Evolutionary conservation across 2,329 filamentous ascomycete species (phyloP).

Genomic region (Aspergillus caelatus): DNA sequence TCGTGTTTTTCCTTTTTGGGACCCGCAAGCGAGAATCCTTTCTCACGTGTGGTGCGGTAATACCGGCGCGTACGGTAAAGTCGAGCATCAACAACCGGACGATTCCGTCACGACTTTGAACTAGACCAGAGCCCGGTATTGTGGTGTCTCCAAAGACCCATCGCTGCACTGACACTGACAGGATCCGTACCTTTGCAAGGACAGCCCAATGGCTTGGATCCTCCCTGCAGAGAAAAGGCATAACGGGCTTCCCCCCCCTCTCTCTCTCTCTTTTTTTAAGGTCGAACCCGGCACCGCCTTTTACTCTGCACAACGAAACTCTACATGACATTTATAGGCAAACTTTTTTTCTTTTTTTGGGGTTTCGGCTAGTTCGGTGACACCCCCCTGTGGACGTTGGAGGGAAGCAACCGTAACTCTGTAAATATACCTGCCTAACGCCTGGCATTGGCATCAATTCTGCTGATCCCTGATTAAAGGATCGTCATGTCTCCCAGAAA

Average conservation of each 20-base stretch:
- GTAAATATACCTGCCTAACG: background rate
- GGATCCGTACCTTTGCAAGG: background rate
- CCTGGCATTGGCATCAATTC: background rate
- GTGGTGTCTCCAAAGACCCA: background rate
- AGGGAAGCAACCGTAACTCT: no score
- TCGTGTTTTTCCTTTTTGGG: slow-evolving; percentile 14
- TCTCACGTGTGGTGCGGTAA: slow-evolving; percentile 14
- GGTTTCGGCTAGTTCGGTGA: background rate
- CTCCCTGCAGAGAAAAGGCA: background rate
- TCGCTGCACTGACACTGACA: slow-evolving; percentile 2
- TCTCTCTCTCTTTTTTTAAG: background rate
- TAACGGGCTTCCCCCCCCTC: background rate
- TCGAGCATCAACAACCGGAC: background rate
- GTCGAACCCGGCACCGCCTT: background rate
- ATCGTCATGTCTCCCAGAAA: background rate
- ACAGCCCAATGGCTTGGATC: background rate
- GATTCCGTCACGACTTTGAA: slow-evolving; percentile 3
- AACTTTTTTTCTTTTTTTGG: background rate
- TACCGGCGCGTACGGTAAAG: slow-evolving; percentile 5
- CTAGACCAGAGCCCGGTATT: background rate
- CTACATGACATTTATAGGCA: background rate
- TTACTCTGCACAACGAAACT: background rate
- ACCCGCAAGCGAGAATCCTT: slow-evolving; percentile 17
- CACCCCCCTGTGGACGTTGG: background rate
- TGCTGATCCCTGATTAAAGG: background rate